A percentile compares a stretch with the other conserved stretches of the same genome.
phyloP scores from a whole-genome alignment of 495 filamentous ascomycete species.

The Chaetomium tenue region DNA sequence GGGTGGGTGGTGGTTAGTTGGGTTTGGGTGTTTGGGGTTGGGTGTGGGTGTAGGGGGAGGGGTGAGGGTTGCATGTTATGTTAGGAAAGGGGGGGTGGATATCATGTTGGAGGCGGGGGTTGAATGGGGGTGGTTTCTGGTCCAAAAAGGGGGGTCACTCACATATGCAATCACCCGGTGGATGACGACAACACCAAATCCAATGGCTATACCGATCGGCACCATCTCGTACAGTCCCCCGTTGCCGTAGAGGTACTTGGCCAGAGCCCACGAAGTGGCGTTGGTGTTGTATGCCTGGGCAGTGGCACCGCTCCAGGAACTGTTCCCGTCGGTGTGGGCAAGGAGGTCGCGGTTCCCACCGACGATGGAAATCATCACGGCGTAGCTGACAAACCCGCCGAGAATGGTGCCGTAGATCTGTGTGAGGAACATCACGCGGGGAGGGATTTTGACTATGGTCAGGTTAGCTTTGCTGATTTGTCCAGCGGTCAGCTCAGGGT shows the following conservation, averaged over 20 bases:
- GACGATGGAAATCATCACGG: conserved; percentile 43
- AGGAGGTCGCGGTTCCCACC: conserved; percentile 34
- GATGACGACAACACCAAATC: conserved; percentile 38
- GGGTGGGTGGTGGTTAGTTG: conserved; percentile 28
- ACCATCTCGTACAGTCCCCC: conserved; percentile 44
- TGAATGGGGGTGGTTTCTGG: conserved; percentile 4
- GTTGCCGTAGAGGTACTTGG: conserved; percentile 41
- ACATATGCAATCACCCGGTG: conserved; percentile 46
- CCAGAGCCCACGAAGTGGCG: conserved; percentile 44
- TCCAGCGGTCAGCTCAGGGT: background rate
- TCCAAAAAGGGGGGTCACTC: conserved; percentile 14
- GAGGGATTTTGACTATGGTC: conserved; percentile 42
- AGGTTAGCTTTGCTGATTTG: conserved; percentile 8
- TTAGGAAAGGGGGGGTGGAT: no score
- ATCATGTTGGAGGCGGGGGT: no score
- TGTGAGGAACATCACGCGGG: conserved; percentile 43
- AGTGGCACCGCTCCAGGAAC: conserved; percentile 39
- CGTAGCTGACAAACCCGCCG: conserved; percentile 46
- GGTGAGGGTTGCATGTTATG: no score
- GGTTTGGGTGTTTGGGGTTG: background rate
- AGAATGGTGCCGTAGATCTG: conserved; percentile 46
- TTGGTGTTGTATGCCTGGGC: conserved; percentile 44
- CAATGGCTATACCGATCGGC: conserved; percentile 48
- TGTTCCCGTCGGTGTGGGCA: conserved; percentile 37
- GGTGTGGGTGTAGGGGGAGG: no score